Evolutionary conservation across 2,329 filamentous ascomycete species (phyloP), one percentile per base, ranked within the genome.

Genomic region (Penicillium expansum): DNA sequence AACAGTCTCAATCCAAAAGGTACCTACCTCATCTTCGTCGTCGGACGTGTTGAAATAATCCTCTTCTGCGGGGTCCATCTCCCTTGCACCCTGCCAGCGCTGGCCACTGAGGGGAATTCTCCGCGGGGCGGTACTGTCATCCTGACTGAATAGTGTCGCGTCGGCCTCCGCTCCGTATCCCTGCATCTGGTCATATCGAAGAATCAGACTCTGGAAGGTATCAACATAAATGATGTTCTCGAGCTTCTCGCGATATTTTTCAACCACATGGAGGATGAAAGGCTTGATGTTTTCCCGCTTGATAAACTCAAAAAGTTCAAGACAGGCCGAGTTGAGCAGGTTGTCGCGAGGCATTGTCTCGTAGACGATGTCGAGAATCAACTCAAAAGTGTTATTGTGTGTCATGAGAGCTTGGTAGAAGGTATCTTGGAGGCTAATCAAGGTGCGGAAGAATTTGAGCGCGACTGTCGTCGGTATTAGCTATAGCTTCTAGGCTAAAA

Each of bases 41-140:
- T 97, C 92, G 0, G 90, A 91, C 0, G 84, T 86, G 67, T 96
- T 93, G 83, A 95, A 97, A 74, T 97, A 99, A 42, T 93, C 91
- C 67, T 97, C 93, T 72, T 97, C 91, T 11, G 88, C 86, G 6
- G 87, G 82, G 70, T 97, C 93, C 69, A 92, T 83, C 52, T 96
- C 92, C 69, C 91, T 91, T 71, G 95, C 83, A 43, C 84, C 86
- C 62, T 86, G 84, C 73, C 89, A 88, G 59, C 85, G 76, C 57
- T 78, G 81, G n/a, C 81, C 80, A 58, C 85, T 86, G 54, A 83
- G 71, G 37, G 80, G 78, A 52, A 72, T 76, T 56, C 77, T 74
- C 11, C 67, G 71, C 10, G 67, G 57, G 37, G 76, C 71, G 22
- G 85, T 83, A 1, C 85, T 86, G 56, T 89, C 87, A 16, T 87